A percentile compares a stretch with the other conserved stretches of the same genome.
phyloP scores from a whole-genome alignment of 73 alveolate genomes.

The Tetrahymena malaccensis region DNA sequence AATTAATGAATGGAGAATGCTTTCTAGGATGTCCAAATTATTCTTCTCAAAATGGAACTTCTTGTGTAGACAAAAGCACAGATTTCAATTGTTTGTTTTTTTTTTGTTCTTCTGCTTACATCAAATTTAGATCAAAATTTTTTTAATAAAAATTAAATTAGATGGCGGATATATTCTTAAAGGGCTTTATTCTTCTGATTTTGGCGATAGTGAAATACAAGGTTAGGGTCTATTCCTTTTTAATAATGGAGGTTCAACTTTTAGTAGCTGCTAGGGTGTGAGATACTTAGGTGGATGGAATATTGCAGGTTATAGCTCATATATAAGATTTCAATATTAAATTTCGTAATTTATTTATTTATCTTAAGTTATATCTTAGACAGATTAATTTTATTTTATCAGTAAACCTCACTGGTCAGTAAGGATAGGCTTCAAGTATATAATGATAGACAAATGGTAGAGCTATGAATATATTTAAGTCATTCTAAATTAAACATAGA shows the following conservation, averaged over 20 bases:
- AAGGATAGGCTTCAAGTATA: neutral
- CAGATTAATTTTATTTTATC: neutral
- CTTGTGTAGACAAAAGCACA: neutral
- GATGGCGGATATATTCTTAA: neutral
- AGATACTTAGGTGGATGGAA: neutral
- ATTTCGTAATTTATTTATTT: neutral
- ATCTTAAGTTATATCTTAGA: neutral
- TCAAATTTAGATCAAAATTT: neutral
- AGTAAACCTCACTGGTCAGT: neutral
- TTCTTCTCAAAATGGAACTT: neutral
- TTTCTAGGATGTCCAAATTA: neutral
- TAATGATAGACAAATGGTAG: neutral
- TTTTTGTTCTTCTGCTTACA: neutral
- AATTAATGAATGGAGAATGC: neutral
- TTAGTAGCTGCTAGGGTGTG: neutral
- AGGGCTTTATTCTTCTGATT: neutral
- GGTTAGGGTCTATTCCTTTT: neutral
- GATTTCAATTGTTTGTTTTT: neutral
- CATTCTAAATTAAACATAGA: neutral
- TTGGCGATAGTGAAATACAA: neutral
- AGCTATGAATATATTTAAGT: neutral
- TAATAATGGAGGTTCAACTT: neutral
- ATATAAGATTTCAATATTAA: neutral
- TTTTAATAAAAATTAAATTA: neutral
- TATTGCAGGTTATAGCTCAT: neutral